Percentiles rank a stretch among this genome's conserved stretches.
Evolutionary conservation across 306 rosid species (phyloP).

Genomic region (Vigna trinervia): DNA sequence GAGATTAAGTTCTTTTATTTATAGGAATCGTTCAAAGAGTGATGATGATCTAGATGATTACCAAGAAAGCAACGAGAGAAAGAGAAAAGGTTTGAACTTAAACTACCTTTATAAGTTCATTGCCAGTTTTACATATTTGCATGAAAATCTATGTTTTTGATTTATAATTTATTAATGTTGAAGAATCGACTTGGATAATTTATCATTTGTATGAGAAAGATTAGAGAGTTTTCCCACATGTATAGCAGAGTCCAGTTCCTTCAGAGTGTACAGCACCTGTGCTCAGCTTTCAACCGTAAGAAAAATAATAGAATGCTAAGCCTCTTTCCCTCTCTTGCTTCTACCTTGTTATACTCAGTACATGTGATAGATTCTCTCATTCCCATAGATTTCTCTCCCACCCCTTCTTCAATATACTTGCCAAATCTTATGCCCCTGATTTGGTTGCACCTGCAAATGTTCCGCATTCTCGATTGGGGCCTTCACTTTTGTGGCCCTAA

Average conservation of each 20-base stretch:
- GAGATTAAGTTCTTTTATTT: conserved; percentile 48
- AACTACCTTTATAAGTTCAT: conserved; percentile 4
- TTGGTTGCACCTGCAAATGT: neutral
- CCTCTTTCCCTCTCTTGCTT: neutral
- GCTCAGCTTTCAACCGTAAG: neutral
- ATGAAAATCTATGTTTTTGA: conserved; percentile 9
- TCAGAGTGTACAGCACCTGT: neutral
- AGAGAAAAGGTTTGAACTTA: conserved; percentile 61
- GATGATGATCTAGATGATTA: conserved; percentile 65
- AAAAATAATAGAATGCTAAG: neutral
- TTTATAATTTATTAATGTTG: conserved; percentile 34
- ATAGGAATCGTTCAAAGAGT: conserved; percentile 70
- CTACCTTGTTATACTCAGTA: neutral
- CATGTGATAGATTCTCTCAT: neutral
- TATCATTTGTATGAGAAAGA: neutral
- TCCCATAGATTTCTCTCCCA: neutral
- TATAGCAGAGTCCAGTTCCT: neutral
- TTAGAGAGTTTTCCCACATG: neutral
- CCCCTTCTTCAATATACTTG: neutral
- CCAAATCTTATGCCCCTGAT: neutral
- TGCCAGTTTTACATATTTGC: conserved; percentile 17
- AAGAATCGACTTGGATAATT: conserved; percentile 4
- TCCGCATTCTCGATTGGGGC: neutral
- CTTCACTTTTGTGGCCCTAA: neutral
- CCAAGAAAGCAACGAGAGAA: conserved; percentile 58